A percentile compares a stretch with the other conserved stretches of the same genome.
Conservation (phyloP, 2,329 filamentous ascomycete species). For the Neocucurbitaria cava region DNA sequence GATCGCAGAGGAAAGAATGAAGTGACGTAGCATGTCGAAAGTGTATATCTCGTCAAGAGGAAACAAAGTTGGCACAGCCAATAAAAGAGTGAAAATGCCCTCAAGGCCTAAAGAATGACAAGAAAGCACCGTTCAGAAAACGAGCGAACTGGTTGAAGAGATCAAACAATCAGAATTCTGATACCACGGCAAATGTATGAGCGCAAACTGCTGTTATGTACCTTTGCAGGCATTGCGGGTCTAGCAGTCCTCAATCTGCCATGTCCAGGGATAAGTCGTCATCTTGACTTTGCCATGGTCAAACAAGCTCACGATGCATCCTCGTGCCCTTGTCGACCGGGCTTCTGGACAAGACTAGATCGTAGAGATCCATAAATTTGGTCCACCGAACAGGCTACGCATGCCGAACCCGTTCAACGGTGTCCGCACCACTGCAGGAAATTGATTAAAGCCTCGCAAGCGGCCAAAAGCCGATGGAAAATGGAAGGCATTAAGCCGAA, state of each 20-base stretch:
- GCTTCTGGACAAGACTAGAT: slow-evolving; percentile 18
- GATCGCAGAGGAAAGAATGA: slow-evolving; percentile 34
- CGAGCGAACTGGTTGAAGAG: slow-evolving; percentile 21
- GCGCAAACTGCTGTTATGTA: slow-evolving; percentile 20
- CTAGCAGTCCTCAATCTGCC: slow-evolving; percentile 28
- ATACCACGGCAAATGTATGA: not conserved
- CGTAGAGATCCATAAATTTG: slow-evolving; percentile 16
- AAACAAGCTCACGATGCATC: slow-evolving; percentile 18
- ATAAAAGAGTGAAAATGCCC: slow-evolving; percentile 25
- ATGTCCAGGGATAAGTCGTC: slow-evolving; percentile 13
- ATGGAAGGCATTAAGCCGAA: no score
- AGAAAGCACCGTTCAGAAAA: slow-evolving; percentile 22
- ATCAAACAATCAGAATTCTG: slow-evolving; percentile 16
- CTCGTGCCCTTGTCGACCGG: slow-evolving; percentile 9
- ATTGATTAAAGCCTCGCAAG: slow-evolving; percentile 32
- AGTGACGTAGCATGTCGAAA: slow-evolving; percentile 36
- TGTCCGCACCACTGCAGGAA: slow-evolving; percentile 25
- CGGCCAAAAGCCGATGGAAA: slow-evolving; percentile 18
- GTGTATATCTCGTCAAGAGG: slow-evolving; percentile 8
- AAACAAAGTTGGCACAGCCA: slow-evolving; percentile 34
- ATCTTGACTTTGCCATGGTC: slow-evolving; percentile 6
- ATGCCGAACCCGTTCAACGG: slow-evolving; percentile 22
- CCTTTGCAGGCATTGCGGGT: slow-evolving; percentile 15
- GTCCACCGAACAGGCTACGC: slow-evolving; percentile 15
- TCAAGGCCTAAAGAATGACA: slow-evolving; percentile 1